Evolutionary conservation across 1,284 basidiomycete genomes (phyloP), one percentile per base, ranked within the genome.

Genomic region (Phlebopus sp.): DNA sequence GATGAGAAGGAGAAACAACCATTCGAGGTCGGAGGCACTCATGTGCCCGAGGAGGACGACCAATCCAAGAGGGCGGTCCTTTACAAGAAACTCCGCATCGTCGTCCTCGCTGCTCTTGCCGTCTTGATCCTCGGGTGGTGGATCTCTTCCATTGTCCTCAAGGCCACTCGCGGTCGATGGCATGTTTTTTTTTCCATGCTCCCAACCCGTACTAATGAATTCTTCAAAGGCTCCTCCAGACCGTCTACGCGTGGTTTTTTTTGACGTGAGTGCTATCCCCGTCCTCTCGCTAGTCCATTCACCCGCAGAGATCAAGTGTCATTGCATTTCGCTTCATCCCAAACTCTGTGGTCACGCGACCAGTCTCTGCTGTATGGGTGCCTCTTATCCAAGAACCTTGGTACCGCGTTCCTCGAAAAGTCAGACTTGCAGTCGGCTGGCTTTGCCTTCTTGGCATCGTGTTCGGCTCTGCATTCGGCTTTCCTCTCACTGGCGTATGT

Each of bases 401-500:
- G 76, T 85, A 82, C 64, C 72, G 67, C 53, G 69, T 92, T n/a
- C 77, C 86, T 2, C 77, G 77, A 49, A 54, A 60, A 17, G 59
- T 75, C 47, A 76, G 89, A 19, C 70, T 89, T 27, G 60, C 73
- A 11, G 62, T 87, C 39, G 90, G 90, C 47, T 90, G 86, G 86
- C 61, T 87, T 19, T 80, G 78, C 51, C 78, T 92, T 34, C 62
- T 92, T 38, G 87, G 62, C 15, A 82, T 91, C 51, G 73, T 92
- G 42, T 84, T 92, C 51, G 90, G 88, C 43, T 90, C 86, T 15
- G 89, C 87, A 0, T 92, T 90, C 62, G 90, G 90, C 15, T 89
- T 91, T 71, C 69, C 72, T 23, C 73, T 86, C 34, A 67, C 77
- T 45, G 67, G 61, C 46, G 87, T 86, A 59, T 39, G 77, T 67